These are phyloP conservation scores for Phytopythium helicoides DNA, from an alignment of 352 stramenopile genomes.

Conservation along the genomic window DNA sequence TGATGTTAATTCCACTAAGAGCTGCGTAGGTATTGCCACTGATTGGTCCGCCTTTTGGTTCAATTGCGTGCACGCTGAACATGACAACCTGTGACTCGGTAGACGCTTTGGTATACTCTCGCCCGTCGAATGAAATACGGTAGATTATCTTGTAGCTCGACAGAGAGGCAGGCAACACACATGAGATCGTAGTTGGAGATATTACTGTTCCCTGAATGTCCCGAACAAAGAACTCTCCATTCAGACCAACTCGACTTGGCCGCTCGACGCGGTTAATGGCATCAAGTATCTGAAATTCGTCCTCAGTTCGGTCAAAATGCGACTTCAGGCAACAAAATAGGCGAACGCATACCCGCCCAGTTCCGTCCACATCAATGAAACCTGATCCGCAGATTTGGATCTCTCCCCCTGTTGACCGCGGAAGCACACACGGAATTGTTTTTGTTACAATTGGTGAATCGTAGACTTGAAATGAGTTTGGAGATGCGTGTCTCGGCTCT, in stretches of 20 bases:
- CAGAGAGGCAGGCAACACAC: conserved; percentile 40
- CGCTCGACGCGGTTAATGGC: conserved; percentile 28
- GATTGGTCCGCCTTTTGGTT: conserved; percentile 56
- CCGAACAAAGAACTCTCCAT: conserved; percentile 35
- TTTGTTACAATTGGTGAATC: conserved; percentile 34
- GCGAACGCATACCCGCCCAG: conserved; percentile 30
- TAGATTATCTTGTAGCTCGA: conserved; percentile 66
- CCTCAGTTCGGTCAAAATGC: conserved; percentile 16
- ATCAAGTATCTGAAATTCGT: conserved; percentile 26
- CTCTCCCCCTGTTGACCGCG: conserved; percentile 52
- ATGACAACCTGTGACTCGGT: conserved; percentile 33
- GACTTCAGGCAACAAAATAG: conserved; percentile 45
- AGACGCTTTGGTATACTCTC: conserved; percentile 41
- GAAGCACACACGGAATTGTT: conserved; percentile 46
- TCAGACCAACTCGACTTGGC: conserved; percentile 21
- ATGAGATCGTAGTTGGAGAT: conserved; percentile 33
- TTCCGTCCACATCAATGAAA: conserved; percentile 37
- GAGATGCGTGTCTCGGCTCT: conserved; percentile 1
- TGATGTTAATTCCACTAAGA: conserved; percentile 60
- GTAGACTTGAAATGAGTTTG: conserved; percentile 43
- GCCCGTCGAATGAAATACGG: conserved; percentile 48
- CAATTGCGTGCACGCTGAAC: conserved; percentile 49
- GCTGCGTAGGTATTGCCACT: conserved; percentile 72
- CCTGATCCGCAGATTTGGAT: conserved; percentile 35
- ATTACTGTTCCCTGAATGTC: conserved; percentile 42